phyloP scores from a whole-genome alignment of 345 rosid genomes.

The Odontarrhena argentea region DNA sequence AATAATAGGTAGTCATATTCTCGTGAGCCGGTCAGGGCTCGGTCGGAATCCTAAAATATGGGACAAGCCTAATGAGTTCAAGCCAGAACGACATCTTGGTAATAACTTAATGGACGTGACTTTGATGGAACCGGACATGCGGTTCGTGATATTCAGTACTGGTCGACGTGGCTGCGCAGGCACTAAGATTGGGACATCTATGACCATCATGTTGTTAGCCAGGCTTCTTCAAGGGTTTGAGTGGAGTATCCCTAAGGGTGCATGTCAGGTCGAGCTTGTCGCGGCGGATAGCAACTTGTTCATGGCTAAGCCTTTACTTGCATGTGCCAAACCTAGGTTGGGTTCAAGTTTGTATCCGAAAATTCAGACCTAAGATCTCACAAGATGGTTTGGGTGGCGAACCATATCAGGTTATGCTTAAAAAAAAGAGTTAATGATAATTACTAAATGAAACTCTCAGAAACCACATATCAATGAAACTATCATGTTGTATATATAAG shows the following conservation, averaged over 20 bases:
- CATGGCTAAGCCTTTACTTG: slow-evolving; percentile 42
- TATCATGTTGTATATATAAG: no score
- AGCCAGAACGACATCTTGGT: slow-evolving; percentile 42
- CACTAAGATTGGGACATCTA: slow-evolving; percentile 42
- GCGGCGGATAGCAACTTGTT: slow-evolving; percentile 24
- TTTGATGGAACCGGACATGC: slow-evolving; percentile 39
- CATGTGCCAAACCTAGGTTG: slow-evolving; percentile 40
- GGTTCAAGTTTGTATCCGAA: slow-evolving; percentile 31
- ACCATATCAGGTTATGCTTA: no score
- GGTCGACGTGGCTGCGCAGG: slow-evolving; percentile 54
- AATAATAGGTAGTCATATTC: slow-evolving; percentile 38
- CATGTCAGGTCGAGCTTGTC: slow-evolving; percentile 23
- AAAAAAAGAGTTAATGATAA: no score
- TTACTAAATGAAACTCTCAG: no score
- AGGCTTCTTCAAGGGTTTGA: slow-evolving; percentile 55
- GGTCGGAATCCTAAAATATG: slow-evolving; percentile 45
- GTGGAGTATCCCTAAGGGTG: slow-evolving; percentile 38
- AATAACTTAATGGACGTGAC: slow-evolving; percentile 14
- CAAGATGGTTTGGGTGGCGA: no score
- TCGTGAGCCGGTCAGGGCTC: slow-evolving; percentile 40
- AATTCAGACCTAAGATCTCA: background rate
- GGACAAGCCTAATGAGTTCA: slow-evolving; percentile 41
- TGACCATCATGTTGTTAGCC: slow-evolving; percentile 53
- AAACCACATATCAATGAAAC: no score
- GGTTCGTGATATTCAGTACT: slow-evolving; percentile 46